Conservation (phyloP, 2,329 filamentous ascomycete species). For the Ophiostoma populinum region DNA sequence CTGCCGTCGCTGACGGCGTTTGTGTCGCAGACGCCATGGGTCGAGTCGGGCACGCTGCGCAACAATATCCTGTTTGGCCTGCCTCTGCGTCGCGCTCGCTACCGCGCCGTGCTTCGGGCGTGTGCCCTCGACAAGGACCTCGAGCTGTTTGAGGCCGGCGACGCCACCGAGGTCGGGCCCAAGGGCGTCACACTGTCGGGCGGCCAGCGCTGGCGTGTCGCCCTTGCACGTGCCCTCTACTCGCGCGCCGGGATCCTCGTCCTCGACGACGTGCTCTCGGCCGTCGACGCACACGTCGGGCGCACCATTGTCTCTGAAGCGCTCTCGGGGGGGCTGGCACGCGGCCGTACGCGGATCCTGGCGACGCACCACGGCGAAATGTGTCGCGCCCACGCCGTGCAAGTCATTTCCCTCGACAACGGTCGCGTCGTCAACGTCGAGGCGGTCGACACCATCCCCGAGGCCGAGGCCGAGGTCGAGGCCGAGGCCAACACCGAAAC, state of each 20-base stretch:
- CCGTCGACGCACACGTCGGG: conserved; percentile 26
- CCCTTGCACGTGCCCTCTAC: conserved; percentile 28
- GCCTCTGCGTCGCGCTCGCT: conserved; percentile 22
- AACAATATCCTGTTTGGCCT: conserved; percentile 30
- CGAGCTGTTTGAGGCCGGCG: conserved; percentile 23
- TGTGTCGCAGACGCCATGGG: conserved; percentile 29
- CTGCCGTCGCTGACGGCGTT: conserved; percentile 23
- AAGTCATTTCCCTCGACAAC: conserved; percentile 16
- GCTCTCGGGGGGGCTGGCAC: conserved; percentile 30
- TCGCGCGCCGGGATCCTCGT: conserved; percentile 26
- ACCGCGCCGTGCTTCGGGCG: conserved; percentile 27
- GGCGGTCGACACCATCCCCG: conserved; percentile 2
- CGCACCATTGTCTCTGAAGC: conserved; percentile 33
- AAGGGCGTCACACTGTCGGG: conserved; percentile 27
- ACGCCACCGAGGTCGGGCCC: conserved; percentile 25
- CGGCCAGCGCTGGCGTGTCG: conserved; percentile 28
- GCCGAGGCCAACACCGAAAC: background rate
- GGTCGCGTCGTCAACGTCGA: conserved; percentile 15
- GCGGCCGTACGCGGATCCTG: conserved; percentile 41
- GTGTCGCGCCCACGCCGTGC: conserved; percentile 16
- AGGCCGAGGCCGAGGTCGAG: background rate
- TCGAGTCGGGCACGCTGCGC: conserved; percentile 26
- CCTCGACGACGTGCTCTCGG: conserved; percentile 33
- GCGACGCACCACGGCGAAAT: conserved; percentile 35
- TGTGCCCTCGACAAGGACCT: conserved; percentile 27